Percentiles rank a stretch among this genome's conserved stretches.
phyloP scores from a whole-genome alignment of 1,139 yeast species.

The Candida gigantensis region DNA sequence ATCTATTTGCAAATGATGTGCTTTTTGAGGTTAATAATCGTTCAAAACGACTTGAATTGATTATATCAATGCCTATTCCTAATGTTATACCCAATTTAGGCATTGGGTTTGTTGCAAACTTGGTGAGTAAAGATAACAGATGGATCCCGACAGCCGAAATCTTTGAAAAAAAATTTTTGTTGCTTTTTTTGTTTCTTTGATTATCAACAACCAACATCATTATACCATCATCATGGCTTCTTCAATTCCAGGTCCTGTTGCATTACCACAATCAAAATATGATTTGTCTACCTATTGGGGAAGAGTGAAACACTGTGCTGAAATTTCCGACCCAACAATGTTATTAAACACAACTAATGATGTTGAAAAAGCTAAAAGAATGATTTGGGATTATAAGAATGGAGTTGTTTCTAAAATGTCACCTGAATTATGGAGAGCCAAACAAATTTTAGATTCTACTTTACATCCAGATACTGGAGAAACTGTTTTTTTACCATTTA shows the following conservation, averaged over 20 bases:
- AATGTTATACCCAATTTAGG: conserved; percentile 16
- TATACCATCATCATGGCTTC: conserved; percentile 73
- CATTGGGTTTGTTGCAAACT: background rate
- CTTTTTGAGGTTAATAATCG: conserved; percentile 33
- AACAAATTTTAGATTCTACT: conserved; percentile 80
- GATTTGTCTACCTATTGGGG: conserved; percentile 88
- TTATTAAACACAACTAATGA: conserved; percentile 68
- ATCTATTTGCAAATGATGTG: conserved; percentile 33
- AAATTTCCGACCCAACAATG: conserved; percentile 90
- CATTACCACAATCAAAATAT: conserved; percentile 75
- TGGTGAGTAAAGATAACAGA: background rate
- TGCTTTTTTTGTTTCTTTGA: too few species aligned
- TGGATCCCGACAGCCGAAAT: background rate
- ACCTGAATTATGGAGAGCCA: conserved; percentile 88
- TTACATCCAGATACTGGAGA: conserved; percentile 96
- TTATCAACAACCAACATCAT: background rate
- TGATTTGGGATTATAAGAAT: conserved; percentile 70
- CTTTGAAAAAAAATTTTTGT: background rate
- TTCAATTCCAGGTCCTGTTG: conserved; percentile 76
- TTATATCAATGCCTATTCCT: conserved; percentile 69
- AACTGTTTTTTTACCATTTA: conserved; percentile 85
- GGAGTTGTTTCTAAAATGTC: conserved; percentile 66
- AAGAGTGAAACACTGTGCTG: conserved; percentile 90
- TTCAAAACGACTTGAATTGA: conserved; percentile 51
- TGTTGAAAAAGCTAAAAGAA: conserved; percentile 61